phyloP scores from a whole-genome alignment of 768 basidiomycete species.

The Postia placenta region DNA sequence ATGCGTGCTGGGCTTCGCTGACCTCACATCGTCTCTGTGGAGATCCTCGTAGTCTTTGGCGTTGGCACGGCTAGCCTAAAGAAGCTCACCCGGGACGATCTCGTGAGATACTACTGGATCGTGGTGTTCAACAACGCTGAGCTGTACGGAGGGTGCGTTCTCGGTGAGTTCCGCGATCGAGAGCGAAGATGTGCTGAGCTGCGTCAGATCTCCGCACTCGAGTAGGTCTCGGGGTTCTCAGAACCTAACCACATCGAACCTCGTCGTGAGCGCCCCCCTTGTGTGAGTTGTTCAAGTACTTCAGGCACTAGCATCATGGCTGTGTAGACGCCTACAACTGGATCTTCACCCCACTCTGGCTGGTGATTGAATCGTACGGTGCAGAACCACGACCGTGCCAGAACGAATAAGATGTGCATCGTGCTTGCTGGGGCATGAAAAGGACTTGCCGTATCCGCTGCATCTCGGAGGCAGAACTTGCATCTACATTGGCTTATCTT shows the following conservation, averaged over 20 bases:
- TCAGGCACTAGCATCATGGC: too few relatives aligned
- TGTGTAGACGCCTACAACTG: too few relatives aligned
- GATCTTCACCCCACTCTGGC: conserved; percentile 69
- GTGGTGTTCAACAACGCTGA: conserved; percentile 71
- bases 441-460: too few relatives aligned
- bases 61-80: conserved; percentile 70
- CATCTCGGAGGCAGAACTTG: too few relatives aligned
- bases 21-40: conserved; percentile 80
- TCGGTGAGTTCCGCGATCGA: background rate
- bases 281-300: conserved; percentile 53
- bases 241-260: conserved; percentile 68
- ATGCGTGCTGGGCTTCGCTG: conserved; percentile 74
- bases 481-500: too few relatives aligned
- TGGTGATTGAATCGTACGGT: conserved; percentile 66
- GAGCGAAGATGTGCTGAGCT: background rate
- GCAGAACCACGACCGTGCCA: conserved; percentile 15
- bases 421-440: too few relatives aligned
- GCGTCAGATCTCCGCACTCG: conserved; percentile 70
- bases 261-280: conserved; percentile 48
- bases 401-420: conserved; percentile 14
- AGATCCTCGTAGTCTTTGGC: conserved; percentile 76
- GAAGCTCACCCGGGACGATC: conserved; percentile 58
- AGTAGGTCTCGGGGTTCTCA: conserved; percentile 77
- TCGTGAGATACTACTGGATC: conserved; percentile 73
- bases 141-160: conserved; percentile 61